Conservation (phyloP, 306 rosid species). For the Prunus kanzakura region DNA sequence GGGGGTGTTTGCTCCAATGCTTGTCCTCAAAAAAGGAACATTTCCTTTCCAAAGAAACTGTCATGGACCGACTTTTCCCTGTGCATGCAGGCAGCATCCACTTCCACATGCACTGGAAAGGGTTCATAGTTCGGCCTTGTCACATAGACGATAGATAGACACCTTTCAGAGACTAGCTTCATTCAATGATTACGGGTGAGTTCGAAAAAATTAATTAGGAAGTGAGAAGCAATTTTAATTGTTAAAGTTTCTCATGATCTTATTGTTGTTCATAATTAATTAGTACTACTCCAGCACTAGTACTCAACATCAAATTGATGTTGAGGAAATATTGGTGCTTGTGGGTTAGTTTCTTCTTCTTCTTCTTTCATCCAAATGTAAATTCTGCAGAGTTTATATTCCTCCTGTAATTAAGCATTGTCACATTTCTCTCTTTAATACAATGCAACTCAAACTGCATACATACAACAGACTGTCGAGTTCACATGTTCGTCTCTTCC, state of each 20-base stretch:
- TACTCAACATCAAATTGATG: neutral
- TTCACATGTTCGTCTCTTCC: neutral
- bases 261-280: neutral
- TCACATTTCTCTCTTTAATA: neutral
- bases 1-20: neutral
- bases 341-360: slow-evolving; percentile 2
- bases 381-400: neutral
- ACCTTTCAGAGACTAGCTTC: neutral
- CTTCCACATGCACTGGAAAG: neutral
- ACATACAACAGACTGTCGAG: neutral
- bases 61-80: neutral
- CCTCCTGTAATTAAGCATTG: neutral
- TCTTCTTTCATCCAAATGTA: neutral
- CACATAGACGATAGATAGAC: neutral
- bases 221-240: neutral
- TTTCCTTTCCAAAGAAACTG: slow-evolving; percentile 32
- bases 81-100: neutral
- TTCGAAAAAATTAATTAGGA: neutral
- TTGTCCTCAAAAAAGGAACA: slow-evolving; percentile 7
- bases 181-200: neutral
- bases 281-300: neutral
- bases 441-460: slow-evolving; percentile 2
- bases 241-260: neutral
- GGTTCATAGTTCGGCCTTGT: neutral
- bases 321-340: neutral